Conservation (phyloP, 2,329 filamentous ascomycete genomes). For the Phialocephala subalpina region DNA sequence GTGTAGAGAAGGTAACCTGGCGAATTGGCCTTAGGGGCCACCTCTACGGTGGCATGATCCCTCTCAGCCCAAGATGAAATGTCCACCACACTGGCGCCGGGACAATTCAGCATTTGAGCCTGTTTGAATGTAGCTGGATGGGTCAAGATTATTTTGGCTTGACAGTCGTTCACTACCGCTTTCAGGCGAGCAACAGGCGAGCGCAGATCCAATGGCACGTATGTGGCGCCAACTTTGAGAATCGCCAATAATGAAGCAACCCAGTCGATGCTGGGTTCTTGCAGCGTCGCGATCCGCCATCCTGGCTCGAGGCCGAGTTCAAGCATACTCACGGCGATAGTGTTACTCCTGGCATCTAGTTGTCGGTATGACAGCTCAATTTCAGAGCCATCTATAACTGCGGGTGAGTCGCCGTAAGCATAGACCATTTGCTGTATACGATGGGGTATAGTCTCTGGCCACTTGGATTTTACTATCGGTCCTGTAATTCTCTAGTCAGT, state of each 20-base stretch:
- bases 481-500: too few species aligned
- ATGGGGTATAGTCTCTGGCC: slow-evolving; percentile 31
- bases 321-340: slow-evolving; percentile 43
- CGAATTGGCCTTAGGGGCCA: neutral
- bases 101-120: too few species aligned
- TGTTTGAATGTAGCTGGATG: too few species aligned
- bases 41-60: neutral
- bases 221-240: slow-evolving; percentile 1
- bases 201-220: slow-evolving; percentile 7
- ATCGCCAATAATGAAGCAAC: slow-evolving; percentile 13
- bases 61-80: slow-evolving; percentile 17
- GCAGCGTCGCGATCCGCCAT: neutral
- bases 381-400: slow-evolving; percentile 18
- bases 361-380: slow-evolving; percentile 16
- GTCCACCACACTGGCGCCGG: too few species aligned
- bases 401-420: slow-evolving; percentile 16
- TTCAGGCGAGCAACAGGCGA: neutral
- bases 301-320: neutral
- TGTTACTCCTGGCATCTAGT: slow-evolving; percentile 45
- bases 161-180: too few species aligned
- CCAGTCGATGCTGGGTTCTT: slow-evolving; percentile 1
- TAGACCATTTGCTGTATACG: slow-evolving; percentile 29
- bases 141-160: too few species aligned
- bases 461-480: slow-evolving; percentile 23
- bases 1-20: slow-evolving; percentile 28